Base-by-base conservation (phyloP, 2,329 filamentous ascomycete genomes). In the Aspergillus latus region DNA sequence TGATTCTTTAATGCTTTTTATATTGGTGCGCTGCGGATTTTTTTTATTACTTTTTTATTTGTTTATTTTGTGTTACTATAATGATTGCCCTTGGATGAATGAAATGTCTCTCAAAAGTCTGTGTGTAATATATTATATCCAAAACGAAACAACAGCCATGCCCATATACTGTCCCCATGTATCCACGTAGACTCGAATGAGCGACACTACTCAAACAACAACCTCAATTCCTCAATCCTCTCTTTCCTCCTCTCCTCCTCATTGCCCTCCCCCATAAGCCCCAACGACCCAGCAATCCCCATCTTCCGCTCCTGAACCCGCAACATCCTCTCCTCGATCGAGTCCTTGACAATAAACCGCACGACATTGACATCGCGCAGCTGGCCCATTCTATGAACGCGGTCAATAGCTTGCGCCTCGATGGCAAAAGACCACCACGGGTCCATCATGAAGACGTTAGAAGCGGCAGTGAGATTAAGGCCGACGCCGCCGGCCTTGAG, bases 341-440 rank as follows among this genome's bases (percentile, higher is more conserved):
- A 97, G 46, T 88, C 86, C 73, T 89, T 88, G 1, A 96, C 89
- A 56, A 99, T 88, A 68, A 97, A 97, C 29, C 94, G 81, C 64
- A 88, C 88, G 0, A 99, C 92, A 54, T 86, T 84, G 1, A 99
- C 94, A 66, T 93, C 89, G 13, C 86, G 83, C 49, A 89, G 86
- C 73, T 99, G 94, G 0, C 94, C 94, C 90, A 99, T 97, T 8
- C 94, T 86, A 77, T 99, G 94, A 34, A 99, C 92, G 1, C 94
- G 90, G 76, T 99, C 94, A 68, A 99, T 97, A 7, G 94, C 94
- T 74, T 99, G 94, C 4, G 92, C 91, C 75, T 99, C 94, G 10
- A 97, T 88, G 0, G 94, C 92, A 74, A 93, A 99, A 69, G 90
- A 95, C 94, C 94, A 99, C 94, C 94, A 99, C 0, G 94, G 94